Evolutionary conservation across 139 green algal genomes (phyloP), one percentile per base, ranked within the genome.

Genomic region (Chlamydomonas sp.): DNA sequence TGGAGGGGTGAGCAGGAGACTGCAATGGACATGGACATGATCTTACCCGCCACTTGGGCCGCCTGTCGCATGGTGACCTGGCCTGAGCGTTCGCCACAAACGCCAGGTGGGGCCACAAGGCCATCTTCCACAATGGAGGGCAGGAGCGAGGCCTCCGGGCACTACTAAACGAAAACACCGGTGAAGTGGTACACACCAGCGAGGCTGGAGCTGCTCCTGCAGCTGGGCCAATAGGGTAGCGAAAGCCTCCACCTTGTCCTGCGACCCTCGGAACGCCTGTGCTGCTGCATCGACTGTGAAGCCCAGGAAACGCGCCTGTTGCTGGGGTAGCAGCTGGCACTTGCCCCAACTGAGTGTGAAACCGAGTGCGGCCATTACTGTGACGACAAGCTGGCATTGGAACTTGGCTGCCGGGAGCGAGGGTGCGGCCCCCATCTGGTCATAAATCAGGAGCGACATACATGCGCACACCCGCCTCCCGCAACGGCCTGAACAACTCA

Each of bases 211-310:
- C 16, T 5, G 5, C 58, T 20, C 71, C 20, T 63, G 5, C 12
- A 79, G 60, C 18, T 61, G 8, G 5, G 20, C 60, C 18, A 79
- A 0, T 63, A 86, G 72, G 14, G 3, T 1, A 2, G 20, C 60
- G 1, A 86, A 18, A 12, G 16, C 81, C n/a, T 18, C n/a, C 8
- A 86, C 81, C 69, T 86, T 86, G 69, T 72, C 69, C 61, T 86
- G n/a, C 8, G 81, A 68, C 16, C 80, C 81, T 16, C 5, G 3
- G 7, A 85, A 69, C 4, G 20, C 12, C 71, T 72, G 71, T 15
- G 1, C 59, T 2, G 31, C n/a, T 15, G 79, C 16, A 64, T 84
- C 64, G 1, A 84, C 64, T 1, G 63, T n/a, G 79, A 76, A 84
- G n/a, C 79, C 79, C 10, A 72, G 67, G 63, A 84, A 84, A 1